Base-by-base conservation (phyloP, 2,329 filamentous ascomycete species). In the Epichloe coenophiala region DNA sequence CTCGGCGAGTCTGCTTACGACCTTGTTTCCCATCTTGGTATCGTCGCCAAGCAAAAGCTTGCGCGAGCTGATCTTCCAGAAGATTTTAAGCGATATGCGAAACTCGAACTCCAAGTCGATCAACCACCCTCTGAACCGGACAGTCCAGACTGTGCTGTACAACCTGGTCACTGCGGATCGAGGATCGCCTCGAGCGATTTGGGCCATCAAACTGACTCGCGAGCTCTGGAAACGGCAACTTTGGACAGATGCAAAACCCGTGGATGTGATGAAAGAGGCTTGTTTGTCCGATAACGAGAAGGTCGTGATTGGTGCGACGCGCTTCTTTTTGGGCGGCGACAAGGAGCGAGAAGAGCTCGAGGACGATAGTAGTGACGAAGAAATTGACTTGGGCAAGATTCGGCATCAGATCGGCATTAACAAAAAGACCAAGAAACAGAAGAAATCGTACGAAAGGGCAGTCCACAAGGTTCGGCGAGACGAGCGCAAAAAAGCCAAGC, bases 191-290 rank as follows among this genome's bases (percentile, higher is more conserved):
- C 93, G 95, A 61, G 88, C 86, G 4, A 76, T 98, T 47, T 98
- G 93, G 93, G 89, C 93, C 3, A 88, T 96, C 54, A 96, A 96
- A 68, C 78, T 98, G 56, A 95, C 90, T 4, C 79, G 91, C 55
- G 93, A 98, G 71, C 73, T 98, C 62, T 98, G 93, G 93, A 95
- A 90, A 69, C 80, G 91, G 45, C 90, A 96, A 60, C 83, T 97
- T 56, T 98, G 93, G 93, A 88, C 86, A 9, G 93, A 98, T 61
- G 80, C 89, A 2, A 93, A 90, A 65, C 83, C 91, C 0, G 93
- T 97, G n/a, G 89, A 95, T 61, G 87, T 97, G 57, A 97, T 98
- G 90, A 95, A 95, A 69, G 86, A 95, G 68, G 89, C 91, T 0
- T 83, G 84, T 50, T 70, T 98, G 51, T 82, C 88, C 3, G 85